These are phyloP conservation scores for Microascus cirrosus DNA, from an alignment of 2,329 filamentous ascomycete species.

Conservation along the genomic window DNA sequence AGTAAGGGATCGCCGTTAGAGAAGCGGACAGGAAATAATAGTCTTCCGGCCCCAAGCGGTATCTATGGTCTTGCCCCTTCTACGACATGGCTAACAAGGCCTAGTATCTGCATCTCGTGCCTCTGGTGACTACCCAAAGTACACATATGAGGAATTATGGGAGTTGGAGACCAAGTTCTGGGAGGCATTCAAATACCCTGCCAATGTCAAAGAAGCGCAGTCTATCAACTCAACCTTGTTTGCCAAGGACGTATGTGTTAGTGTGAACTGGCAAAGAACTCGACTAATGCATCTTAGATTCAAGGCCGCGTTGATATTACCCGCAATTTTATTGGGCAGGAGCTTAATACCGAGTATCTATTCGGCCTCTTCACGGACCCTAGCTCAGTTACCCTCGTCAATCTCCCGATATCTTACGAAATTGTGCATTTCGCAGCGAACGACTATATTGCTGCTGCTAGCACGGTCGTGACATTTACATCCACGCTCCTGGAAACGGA, in stretches of 20 bases:
- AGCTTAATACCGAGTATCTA: not conserved
- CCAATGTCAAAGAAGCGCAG: not conserved
- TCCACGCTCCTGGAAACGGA: not conserved
- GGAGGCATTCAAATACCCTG: not conserved
- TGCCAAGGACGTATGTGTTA: not conserved
- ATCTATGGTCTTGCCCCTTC: no score
- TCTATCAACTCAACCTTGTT: not conserved
- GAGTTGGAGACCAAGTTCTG: not conserved
- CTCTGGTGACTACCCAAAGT: not conserved
- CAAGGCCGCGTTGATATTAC: not conserved
- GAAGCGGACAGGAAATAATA: not conserved
- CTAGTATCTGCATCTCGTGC: not conserved
- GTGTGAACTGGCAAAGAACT: not conserved
- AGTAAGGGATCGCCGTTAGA: no score
- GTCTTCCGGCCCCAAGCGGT: not conserved
- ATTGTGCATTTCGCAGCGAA: not conserved
- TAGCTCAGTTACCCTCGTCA: not conserved
- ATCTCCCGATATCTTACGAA: not conserved
- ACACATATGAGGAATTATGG: not conserved
- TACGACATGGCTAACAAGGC: not conserved
- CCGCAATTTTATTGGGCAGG: not conserved
- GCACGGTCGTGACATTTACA: not conserved
- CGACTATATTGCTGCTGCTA: not conserved
- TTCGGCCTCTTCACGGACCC: not conserved
- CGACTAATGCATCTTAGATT: not conserved